Evolutionary conservation across 208 protist genomes (phyloP), one percentile per base, ranked within the genome.

Genomic region (Vickermania spadyakhi): DNA sequence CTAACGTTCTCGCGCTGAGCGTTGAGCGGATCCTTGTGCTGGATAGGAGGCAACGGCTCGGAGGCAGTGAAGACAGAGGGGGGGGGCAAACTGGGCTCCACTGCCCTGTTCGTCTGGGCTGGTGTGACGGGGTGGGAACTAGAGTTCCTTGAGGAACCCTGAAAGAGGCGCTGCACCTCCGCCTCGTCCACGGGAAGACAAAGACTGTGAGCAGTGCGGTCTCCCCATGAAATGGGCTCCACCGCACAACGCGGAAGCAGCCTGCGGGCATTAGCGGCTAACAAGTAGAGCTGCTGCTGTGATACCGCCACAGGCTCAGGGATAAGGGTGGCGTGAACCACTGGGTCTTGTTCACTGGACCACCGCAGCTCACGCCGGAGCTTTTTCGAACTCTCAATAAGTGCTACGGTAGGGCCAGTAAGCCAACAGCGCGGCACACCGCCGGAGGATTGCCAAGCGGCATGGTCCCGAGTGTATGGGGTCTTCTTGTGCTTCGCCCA

Each of bases 331-430:
- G 81, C 81, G 49, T 68, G 55, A 26, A 93, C 70, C 22, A 93
- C 71, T 11, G 79, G 86, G 58, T 93, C 86, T 0, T 67, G 60
- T 26, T 81, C 81, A 31, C 65, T 72, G 1, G 81, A 86, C 86
- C 86, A 93, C 21, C 77, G 70, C 68, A 90, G 69, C 13, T 60
- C 52, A 28, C 62, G 61, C 23, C 67, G 71, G 26, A 93, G 52
- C n/a, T 52, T 56, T 0, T 26, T 23, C 1, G 78, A 84, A 23
- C 59, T 52, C 63, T 93, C 86, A 50, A 87, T 59, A 41, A 86
- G 52, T 7, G 66, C 66, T 4, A 81, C 75, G 4, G 68, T 77
- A 18, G 62, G 58, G 0, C 80, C 68, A 11, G 75, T 69, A 22
- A 93, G 59, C 80, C 77, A 89, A 54, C 72, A 81, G 11, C 62